Evolutionary conservation across 2,329 filamentous ascomycete genomes (phyloP), one percentile per base, ranked within the genome.

Genomic region (Alternaria ventricosa): DNA sequence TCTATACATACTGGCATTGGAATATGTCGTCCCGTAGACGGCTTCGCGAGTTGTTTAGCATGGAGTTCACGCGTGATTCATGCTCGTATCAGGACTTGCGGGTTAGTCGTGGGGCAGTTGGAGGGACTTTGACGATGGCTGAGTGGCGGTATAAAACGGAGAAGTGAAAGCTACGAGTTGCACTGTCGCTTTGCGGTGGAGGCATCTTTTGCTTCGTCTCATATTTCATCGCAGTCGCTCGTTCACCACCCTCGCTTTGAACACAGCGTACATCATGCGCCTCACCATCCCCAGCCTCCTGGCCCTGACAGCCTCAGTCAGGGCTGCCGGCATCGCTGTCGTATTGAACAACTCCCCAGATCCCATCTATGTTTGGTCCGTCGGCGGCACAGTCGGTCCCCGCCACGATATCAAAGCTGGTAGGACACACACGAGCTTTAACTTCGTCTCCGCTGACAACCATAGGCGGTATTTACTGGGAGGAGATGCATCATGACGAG

Each of bases 361-460:
- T 4, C 55, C 65, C 10, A 61, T 75, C 44, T 75, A 76, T 47
- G 53, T 73, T 11, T 75, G 71, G 71, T 72, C 72, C 5, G 71
- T 75, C 33, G 71, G 69, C 5, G 60, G 63, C 43, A 47, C 65
- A 3, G 60, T 74, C 28, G 64, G 72, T 10, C 44, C 65, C 9
- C 62, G 64, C 10, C 47, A 66, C 18, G 27, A 67, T 55, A 11
- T 56, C 71, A 43, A 59, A 28, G 60, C 71, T 55, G 73, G 71
- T 75, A 1, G 13, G 18, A 23, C 6, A 11, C 33, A 10, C 3
- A 11, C 15, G n/a, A 12, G 8, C 1, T 33, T 18, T 46, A 27
- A 15, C 41, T 11, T 7, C 8, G 5, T 9, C 3, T 45, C 13
- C 18, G 15, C 57, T 64, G 28, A 69, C 45, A 13, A 8, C 1